Percentiles rank a stretch among this genome's conserved stretches.
phyloP scores from a whole-genome alignment of 2,329 filamentous ascomycete species.

The Dichotomopilus funicola region DNA sequence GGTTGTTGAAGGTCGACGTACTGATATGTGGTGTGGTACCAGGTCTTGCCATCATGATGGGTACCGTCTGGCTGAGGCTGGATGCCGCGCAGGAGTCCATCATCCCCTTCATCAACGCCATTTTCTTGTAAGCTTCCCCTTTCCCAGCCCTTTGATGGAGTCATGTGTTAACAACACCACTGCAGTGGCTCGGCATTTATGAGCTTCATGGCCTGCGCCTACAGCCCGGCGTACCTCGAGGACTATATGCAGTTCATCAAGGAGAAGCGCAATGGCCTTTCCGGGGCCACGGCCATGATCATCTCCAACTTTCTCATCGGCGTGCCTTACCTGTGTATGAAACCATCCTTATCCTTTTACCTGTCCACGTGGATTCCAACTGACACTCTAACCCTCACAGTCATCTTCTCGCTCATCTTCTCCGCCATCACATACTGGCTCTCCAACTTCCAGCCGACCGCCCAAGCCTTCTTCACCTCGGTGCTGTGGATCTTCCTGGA shows the following conservation, averaged over 20 bases:
- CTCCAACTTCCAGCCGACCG: conserved; percentile 62
- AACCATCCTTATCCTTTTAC: not conserved
- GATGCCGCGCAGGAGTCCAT: conserved; percentile 63
- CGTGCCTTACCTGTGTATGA: conserved; percentile 64
- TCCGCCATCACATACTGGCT: conserved; percentile 74
- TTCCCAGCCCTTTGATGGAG: not conserved
- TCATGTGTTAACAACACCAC: conserved; percentile 13
- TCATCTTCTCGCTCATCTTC: conserved; percentile 70
- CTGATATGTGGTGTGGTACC: not conserved
- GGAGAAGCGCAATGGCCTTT: conserved; percentile 75
- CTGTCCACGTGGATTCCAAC: not conserved
- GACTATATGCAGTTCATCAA: conserved; percentile 67
- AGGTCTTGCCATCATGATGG: conserved; percentile 76
- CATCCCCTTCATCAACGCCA: conserved; percentile 74
- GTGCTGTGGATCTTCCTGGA: conserved; percentile 82
- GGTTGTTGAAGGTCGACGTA: no score
- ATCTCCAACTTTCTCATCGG: conserved; percentile 78
- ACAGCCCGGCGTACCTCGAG: conserved; percentile 77
- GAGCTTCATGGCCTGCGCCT: conserved; percentile 78
- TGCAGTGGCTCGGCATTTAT: conserved; percentile 68
- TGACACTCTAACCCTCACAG: conserved; percentile 25
- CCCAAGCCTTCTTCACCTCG: conserved; percentile 65
- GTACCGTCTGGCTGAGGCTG: conserved; percentile 77
- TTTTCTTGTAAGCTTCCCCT: conserved; percentile 38
- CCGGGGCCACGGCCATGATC: conserved; percentile 66